Conservation (phyloP, 208 protist genomes). For the Trypanosoma platydactyli region DNA sequence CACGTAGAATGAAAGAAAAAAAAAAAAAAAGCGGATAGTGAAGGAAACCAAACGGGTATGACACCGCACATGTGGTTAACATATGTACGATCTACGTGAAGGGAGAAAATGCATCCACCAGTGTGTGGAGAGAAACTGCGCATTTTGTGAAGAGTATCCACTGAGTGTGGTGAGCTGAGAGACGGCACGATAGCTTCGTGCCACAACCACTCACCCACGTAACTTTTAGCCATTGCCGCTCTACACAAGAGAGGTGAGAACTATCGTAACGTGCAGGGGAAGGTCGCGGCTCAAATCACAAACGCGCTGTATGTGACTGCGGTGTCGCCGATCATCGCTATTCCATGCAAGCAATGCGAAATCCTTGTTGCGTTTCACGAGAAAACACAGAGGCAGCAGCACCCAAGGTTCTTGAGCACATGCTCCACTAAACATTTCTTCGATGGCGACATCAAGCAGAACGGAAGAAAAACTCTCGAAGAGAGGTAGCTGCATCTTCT, state of each 20-base stretch:
- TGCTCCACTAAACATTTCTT: slow-evolving; percentile 3
- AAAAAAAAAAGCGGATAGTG: slow-evolving; percentile 19
- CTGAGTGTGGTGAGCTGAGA: background rate
- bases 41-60: background rate
- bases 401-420: background rate
- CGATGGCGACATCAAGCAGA: slow-evolving; percentile 14
- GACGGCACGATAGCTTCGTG: background rate
- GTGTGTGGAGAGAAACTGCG: no score
- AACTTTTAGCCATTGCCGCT: background rate
- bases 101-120: no score
- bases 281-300: slow-evolving; percentile 16
- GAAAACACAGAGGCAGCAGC: slow-evolving; percentile 25
- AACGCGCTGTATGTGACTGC: slow-evolving; percentile 11
- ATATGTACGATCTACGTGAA: no score
- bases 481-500: background rate
- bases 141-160: no score
- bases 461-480: slow-evolving; percentile 25
- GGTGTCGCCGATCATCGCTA: slow-evolving; percentile 6
- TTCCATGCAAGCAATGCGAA: slow-evolving; percentile 23
- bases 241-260: slow-evolving; percentile 23
- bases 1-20: slow-evolving; percentile 16
- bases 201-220: background rate
- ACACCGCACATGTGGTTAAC: no score
- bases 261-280: slow-evolving; percentile 15
- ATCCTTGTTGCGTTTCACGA: slow-evolving; percentile 18